A percentile compares a stretch with the other conserved stretches of the same genome.
Conservation (phyloP, 2,329 filamentous ascomycete genomes). For the Talaromyces sp. region DNA sequence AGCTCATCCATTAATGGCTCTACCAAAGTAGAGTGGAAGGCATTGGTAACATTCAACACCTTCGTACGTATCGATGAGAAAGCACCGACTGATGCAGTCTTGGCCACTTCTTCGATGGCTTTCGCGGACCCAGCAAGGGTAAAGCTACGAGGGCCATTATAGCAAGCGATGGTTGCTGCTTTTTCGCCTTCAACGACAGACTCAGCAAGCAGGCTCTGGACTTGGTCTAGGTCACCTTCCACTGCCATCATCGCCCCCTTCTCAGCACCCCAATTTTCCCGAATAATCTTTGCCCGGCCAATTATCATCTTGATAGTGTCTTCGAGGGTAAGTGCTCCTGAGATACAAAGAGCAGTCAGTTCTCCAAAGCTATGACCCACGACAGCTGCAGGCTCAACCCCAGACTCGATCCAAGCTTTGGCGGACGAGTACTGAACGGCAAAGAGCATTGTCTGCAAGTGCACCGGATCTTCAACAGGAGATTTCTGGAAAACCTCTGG, state of each 20-base stretch:
- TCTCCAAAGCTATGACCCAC: slow-evolving; percentile 43
- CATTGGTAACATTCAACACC: slow-evolving; percentile 46
- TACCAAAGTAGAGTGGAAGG: slow-evolving; percentile 49
- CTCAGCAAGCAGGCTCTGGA: slow-evolving; percentile 16
- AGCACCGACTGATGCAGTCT: slow-evolving; percentile 22
- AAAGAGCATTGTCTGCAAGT: slow-evolving; percentile 27
- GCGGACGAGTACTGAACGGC: slow-evolving; percentile 40
- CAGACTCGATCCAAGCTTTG: slow-evolving; percentile 39
- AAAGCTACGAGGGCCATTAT: slow-evolving; percentile 25
- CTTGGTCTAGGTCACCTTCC: slow-evolving; percentile 25
- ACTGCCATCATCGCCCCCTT: slow-evolving; percentile 35
- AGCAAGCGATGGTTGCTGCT: slow-evolving; percentile 38
- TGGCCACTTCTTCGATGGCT: slow-evolving; percentile 27
- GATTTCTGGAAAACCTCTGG: slow-evolving; percentile 29
- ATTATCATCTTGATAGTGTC: slow-evolving; percentile 32
- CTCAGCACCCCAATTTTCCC: slow-evolving; percentile 29
- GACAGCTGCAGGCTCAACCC: slow-evolving; percentile 32
- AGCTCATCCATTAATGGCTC: slow-evolving; percentile 27
- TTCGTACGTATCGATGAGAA: slow-evolving; percentile 31
- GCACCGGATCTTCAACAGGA: slow-evolving; percentile 29
- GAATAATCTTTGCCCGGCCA: slow-evolving; percentile 31
- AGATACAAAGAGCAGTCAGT: slow-evolving; percentile 35
- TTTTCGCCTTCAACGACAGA: slow-evolving; percentile 4
- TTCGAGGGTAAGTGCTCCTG: slow-evolving; percentile 28
- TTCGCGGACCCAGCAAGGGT: slow-evolving; percentile 15